Evolutionary conservation across 164 flowering plant species (phyloP).

Genomic region (Annona cherimola): DNA sequence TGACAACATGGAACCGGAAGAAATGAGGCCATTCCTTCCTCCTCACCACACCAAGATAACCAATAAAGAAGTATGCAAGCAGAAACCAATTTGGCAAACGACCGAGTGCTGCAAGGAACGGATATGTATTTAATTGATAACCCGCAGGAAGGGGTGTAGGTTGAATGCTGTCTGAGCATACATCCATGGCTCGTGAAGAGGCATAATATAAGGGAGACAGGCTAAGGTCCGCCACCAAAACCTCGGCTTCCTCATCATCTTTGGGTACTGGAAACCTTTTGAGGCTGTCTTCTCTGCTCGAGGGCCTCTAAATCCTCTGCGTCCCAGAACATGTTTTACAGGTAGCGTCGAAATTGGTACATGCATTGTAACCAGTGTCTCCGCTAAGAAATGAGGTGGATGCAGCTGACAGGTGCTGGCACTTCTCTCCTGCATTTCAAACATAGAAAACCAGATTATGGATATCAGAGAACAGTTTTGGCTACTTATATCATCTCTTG

Average conservation of each 20-base stretch:
- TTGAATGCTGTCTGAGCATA: constrained; percentile 76
- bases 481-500: neutral
- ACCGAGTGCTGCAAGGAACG: constrained; percentile 57
- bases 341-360: constrained; percentile 30
- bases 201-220: constrained; percentile 79
- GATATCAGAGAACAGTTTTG: neutral
- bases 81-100: constrained; percentile 70
- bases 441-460: neutral
- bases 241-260: constrained; percentile 73
- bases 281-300: constrained; percentile 74
- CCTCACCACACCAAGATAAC: constrained; percentile 77
- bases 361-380: constrained; percentile 32
- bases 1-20: constrained; percentile 83
- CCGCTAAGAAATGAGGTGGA: constrained; percentile 39
- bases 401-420: constrained; percentile 29
- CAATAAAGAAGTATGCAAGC: constrained; percentile 63
- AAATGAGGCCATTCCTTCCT: constrained; percentile 91
- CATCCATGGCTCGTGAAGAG: constrained; percentile 93
- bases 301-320: constrained; percentile 19
- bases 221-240: constrained; percentile 96
- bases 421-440: neutral
- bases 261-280: constrained; percentile 49
- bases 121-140: constrained; percentile 57
- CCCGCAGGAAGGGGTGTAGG: constrained; percentile 67
- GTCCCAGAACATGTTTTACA: constrained; percentile 2